Evolutionary conservation across 2,329 filamentous ascomycete species (phyloP).

Genomic region (Fusarium sp.): DNA sequence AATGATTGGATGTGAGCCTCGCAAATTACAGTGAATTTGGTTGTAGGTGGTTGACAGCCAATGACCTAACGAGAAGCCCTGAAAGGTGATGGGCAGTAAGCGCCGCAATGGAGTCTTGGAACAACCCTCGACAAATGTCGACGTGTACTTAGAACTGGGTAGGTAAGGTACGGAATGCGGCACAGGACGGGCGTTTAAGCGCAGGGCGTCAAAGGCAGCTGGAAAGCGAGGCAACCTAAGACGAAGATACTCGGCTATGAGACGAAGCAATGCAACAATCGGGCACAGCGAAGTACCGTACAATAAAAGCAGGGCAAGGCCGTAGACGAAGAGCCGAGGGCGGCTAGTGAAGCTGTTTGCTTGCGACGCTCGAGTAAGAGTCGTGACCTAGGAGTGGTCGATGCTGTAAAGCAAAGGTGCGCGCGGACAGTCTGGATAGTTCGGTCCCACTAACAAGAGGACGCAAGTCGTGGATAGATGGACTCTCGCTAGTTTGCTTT

Average conservation of each 20-base stretch:
- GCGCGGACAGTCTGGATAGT: not conserved
- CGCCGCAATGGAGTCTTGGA: conserved; percentile 30
- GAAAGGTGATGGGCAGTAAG: conserved; percentile 31
- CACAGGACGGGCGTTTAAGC: conserved; percentile 35
- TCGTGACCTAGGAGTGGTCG: conserved; percentile 30
- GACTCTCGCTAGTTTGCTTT: conserved; percentile 15
- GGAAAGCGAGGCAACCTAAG: conserved; percentile 11
- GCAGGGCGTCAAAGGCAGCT: conserved; percentile 15
- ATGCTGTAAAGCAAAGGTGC: conserved; percentile 24
- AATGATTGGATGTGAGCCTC: conserved; percentile 29
- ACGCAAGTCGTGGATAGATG: not conserved
- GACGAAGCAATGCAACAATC: conserved; percentile 20
- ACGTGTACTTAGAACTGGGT: conserved; percentile 17
- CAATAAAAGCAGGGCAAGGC: not conserved
- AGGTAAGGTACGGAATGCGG: conserved; percentile 34
- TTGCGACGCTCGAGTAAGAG: conserved; percentile 23
- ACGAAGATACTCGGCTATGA: conserved; percentile 15
- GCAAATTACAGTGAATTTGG: conserved; percentile 30
- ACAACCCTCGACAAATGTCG: conserved; percentile 31
- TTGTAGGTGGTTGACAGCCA: conserved; percentile 21
- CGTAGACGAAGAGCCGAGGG: conserved; percentile 18
- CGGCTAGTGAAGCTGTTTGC: conserved; percentile 26
- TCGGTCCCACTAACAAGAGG: conserved; percentile 13
- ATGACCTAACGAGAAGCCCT: conserved; percentile 22
- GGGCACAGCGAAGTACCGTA: conserved; percentile 1